Evolutionary conservation across 148 eudicot genomes (phyloP).

Genomic region (Salicornia ramosissima): DNA sequence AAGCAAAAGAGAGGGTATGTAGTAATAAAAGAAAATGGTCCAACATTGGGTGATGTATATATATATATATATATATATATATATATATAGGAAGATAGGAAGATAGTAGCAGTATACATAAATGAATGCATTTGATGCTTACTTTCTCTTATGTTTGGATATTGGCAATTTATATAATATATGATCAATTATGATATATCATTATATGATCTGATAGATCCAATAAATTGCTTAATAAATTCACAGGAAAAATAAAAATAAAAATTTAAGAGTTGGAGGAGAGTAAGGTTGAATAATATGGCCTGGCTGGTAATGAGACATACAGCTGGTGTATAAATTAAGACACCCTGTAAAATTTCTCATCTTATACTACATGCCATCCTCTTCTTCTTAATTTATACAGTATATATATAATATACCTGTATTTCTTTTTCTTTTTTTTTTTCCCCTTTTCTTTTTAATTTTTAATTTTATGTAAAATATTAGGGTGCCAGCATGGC

Average conservation of each 20-base stretch:
- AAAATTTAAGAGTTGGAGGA: slow-evolving; percentile 16
- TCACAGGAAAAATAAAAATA: background rate
- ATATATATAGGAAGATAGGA: background rate
- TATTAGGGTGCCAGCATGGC: slow-evolving; percentile 23
- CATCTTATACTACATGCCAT: slow-evolving; percentile 21
- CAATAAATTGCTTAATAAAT: too few relatives aligned
- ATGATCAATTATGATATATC: slow-evolving; percentile 1
- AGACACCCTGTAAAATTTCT: slow-evolving; percentile 30
- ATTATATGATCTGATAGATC: background rate
- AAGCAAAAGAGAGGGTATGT: background rate
- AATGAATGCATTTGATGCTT: slow-evolving; percentile 22
- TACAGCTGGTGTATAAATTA: slow-evolving; percentile 27
- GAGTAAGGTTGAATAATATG: slow-evolving; percentile 19
- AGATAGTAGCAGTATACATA: slow-evolving; percentile 14
- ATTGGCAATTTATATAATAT: too few relatives aligned
- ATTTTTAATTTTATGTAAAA: too few relatives aligned
- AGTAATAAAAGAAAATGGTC: slow-evolving; percentile 19
- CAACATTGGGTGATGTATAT: slow-evolving; percentile 11
- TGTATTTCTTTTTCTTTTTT: too few relatives aligned
- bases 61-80: too few relatives aligned
- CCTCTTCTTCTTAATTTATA: slow-evolving; percentile 14
- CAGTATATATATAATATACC: too few relatives aligned
- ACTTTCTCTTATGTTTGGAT: slow-evolving; percentile 11
- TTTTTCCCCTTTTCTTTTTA: background rate
- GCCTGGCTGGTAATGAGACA: too few relatives aligned